Evolutionary conservation across 2,329 filamentous ascomycete species (phyloP), one percentile per base, ranked within the genome.

Genomic region (Ophiostoma sp.): DNA sequence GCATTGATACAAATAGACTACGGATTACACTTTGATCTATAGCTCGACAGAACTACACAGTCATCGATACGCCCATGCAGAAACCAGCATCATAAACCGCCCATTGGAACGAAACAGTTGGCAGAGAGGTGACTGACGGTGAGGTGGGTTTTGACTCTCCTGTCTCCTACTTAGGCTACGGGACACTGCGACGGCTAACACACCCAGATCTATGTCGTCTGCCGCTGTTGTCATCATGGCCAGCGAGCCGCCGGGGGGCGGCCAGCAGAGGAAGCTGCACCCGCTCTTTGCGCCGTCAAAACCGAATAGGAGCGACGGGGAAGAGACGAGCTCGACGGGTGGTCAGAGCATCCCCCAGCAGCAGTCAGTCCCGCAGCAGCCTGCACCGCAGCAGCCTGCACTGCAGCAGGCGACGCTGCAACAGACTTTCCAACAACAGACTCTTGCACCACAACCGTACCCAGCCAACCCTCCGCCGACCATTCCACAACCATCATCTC

Each of bases 241-340:
- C 75, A 82, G 82, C 72, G 80, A 82, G 78, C 81, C 45, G 66
- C 66, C 78, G 72, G 75, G 80, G 70, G 78, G 77, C 74, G 82
- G 69, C 28, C 75, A 64, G 69, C 69, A 74, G 31, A 85, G 84
- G 77, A 87, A 86, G 76, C 78, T 89, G 50, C 88, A 89, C 76
- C 87, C 88, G 22, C 88, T 89, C 80, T 89, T 89, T 77, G 78
- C 78, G 0, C 75, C 81, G 1, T 79, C 80, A 31, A 79, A 77
- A 74, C 68, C 73, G 50, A 28, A 57, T 70, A 52, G 74, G 48
- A 70, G 6, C 77, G 76, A 73, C 64, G 15, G 64, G 19, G 11
- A 45, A 22, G 61, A 2, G 22, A 3, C n/a, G 11, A 28, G 22
- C 7, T 5, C 9, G 61, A 3, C 61, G 7, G 12, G 12, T 28